These are phyloP conservation scores for Kluyveromyces sp. DNA, from an alignment of 1,139 yeast species.

Conservation along the genomic window DNA sequence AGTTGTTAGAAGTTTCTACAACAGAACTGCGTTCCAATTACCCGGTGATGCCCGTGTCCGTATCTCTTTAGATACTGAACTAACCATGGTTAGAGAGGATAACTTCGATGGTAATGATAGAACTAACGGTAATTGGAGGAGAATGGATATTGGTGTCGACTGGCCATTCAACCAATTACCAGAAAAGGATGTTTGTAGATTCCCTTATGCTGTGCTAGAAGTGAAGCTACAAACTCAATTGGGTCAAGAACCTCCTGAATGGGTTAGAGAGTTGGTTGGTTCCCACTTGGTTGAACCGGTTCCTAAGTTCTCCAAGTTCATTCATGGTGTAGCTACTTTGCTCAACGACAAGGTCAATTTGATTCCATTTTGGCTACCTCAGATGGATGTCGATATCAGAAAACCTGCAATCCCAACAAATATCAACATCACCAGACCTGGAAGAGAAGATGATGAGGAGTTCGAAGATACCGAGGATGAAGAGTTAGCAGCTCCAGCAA, in stretches of 20 bases:
- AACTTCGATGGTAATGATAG: constrained; percentile 89
- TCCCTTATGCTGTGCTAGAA: constrained; percentile 95
- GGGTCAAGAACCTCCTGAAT: constrained; percentile 97
- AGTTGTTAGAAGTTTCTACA: constrained; percentile 90
- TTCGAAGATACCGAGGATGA: constrained; percentile 37
- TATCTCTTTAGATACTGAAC: constrained; percentile 92
- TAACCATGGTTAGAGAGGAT: constrained; percentile 94
- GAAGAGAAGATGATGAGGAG: constrained; percentile 30
- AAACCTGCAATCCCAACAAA: constrained; percentile 65
- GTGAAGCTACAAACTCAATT: constrained; percentile 94
- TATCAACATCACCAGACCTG: constrained; percentile 28
- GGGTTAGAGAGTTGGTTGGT: constrained; percentile 89
- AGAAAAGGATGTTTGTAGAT: constrained; percentile 77
- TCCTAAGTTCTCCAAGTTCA: constrained; percentile 93
- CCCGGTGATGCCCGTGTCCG: constrained; percentile 99
- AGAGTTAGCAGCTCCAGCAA: constrained; percentile 29
- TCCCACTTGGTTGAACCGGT: constrained; percentile 96
- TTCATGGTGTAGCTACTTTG: constrained; percentile 88
- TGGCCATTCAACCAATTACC: constrained; percentile 86
- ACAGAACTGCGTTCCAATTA: constrained; percentile 96
- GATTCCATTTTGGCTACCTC: constrained; percentile 97
- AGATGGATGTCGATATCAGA: constrained; percentile 91
- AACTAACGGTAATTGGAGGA: constrained; percentile 91
- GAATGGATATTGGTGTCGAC: constrained; percentile 97
- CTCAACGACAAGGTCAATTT: constrained; percentile 74